Evolutionary conservation across 2,329 filamentous ascomycete species (phyloP).

Genomic region (Colletotrichum godetiae): DNA sequence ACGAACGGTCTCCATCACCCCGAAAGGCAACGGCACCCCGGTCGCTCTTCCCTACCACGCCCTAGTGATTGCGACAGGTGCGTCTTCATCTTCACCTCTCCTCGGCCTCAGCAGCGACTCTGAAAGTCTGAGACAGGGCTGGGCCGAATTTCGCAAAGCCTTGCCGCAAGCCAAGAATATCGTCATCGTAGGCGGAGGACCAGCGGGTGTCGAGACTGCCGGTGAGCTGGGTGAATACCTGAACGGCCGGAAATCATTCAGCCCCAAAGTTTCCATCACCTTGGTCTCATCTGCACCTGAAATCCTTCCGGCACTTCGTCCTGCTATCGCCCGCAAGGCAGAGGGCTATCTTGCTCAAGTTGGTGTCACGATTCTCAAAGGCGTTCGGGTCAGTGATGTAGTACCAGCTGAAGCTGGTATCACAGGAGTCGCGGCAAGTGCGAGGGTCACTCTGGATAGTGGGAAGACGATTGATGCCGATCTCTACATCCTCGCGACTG

Average conservation of each 20-base stretch:
- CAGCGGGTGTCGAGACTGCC: conserved; percentile 62
- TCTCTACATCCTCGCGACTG: conserved; percentile 60
- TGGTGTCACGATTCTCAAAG: conserved; percentile 59
- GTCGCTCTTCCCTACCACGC: conserved; percentile 51
- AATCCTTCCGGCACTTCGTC: conserved; percentile 54
- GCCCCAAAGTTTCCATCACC: conserved; percentile 55
- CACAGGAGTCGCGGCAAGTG: conserved; percentile 39
- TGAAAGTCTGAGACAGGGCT: conserved; percentile 45
- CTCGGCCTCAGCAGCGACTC: conserved; percentile 51
- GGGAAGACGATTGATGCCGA: conserved; percentile 54
- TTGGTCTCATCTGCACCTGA: conserved; percentile 51
- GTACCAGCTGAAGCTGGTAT: conserved; percentile 44
- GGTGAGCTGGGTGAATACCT: conserved; percentile 63
- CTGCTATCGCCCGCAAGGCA: conserved; percentile 51
- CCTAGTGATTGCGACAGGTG: conserved; percentile 61
- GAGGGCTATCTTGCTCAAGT: conserved; percentile 54
- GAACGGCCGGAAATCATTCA: conserved; percentile 52
- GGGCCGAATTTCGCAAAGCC: conserved; percentile 51
- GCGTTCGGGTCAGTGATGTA: conserved; percentile 49
- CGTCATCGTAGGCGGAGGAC: conserved; percentile 61
- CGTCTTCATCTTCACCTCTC: conserved; percentile 57
- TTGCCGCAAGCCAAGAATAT: conserved; percentile 54
- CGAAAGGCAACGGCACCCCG: background rate
- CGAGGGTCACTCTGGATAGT: conserved; percentile 51
- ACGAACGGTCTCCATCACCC: conserved; percentile 46